Evolutionary conservation across 2,329 filamentous ascomycete genomes (phyloP).

Genomic region (Colletotrichum chrysophilum): DNA sequence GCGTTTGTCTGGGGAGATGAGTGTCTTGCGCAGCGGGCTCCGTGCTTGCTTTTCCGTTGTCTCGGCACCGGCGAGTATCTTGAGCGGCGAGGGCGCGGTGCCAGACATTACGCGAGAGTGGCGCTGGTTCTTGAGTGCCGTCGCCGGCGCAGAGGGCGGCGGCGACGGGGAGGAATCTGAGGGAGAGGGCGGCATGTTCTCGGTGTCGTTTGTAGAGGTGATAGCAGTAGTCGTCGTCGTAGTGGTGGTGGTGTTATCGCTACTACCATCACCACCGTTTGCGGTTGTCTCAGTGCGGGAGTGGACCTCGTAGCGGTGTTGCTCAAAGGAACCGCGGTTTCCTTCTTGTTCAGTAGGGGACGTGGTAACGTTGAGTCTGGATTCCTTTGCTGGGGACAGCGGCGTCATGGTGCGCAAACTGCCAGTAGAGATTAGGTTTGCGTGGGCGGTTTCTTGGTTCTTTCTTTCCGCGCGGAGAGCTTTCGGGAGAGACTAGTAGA

Average conservation of each 20-base stretch:
- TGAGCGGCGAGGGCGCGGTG: conserved; percentile 61
- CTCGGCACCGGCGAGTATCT: conserved; percentile 50
- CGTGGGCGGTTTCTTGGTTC: background rate
- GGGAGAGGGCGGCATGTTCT: conserved; percentile 54
- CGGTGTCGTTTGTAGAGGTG: conserved; percentile 35
- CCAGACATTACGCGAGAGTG: conserved; percentile 63
- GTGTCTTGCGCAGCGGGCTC: conserved; percentile 44
- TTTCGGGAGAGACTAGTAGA: background rate
- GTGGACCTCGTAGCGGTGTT: conserved; percentile 35
- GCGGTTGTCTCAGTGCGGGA: conserved; percentile 29
- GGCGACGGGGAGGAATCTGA: conserved; percentile 15
- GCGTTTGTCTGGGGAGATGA: conserved; percentile 47
- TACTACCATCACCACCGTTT: conserved; percentile 17
- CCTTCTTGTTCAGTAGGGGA: conserved; percentile 31
- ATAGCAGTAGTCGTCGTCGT: conserved; percentile 21
- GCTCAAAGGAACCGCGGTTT: conserved; percentile 31
- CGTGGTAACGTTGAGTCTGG: conserved; percentile 30
- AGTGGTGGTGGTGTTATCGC: conserved; percentile 19
- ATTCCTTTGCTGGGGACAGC: conserved; percentile 42
- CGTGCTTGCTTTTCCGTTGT: conserved; percentile 34
- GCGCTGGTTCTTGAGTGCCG: conserved; percentile 33
- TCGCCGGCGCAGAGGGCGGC: conserved; percentile 11
- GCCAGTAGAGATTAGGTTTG: background rate
- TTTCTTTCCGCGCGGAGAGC: background rate
- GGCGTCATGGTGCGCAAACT: conserved; percentile 38